These are phyloP conservation scores for Globisporangium camurandrum DNA, from an alignment of 352 stramenopile genomes.

Conservation along the genomic window DNA sequence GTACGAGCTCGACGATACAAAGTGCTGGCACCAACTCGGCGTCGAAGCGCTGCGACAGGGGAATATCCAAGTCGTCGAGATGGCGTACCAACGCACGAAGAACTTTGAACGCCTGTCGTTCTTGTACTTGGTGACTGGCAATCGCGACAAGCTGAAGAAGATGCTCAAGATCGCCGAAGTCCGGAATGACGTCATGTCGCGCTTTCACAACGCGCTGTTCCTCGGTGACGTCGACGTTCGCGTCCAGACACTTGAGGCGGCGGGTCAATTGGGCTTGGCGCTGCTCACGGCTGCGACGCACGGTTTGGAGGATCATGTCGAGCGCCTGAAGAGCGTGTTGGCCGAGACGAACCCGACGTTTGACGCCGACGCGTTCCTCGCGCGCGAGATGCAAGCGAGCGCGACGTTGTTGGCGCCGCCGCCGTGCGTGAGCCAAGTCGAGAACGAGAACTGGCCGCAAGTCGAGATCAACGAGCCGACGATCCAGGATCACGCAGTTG, in stretches of 20 bases:
- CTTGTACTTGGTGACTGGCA: conserved; percentile 98
- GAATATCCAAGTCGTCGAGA: conserved; percentile 99
- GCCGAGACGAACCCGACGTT: conserved; percentile 86
- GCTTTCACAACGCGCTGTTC: conserved; percentile 98
- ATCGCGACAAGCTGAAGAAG: conserved; percentile 98
- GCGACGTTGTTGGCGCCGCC: conserved; percentile 90
- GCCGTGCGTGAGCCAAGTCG: conserved; percentile 87
- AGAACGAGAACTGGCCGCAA: conserved; percentile 97
- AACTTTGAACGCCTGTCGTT: conserved; percentile 99
- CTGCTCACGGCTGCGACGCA: conserved; percentile 96
- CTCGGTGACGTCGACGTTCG: conserved; percentile 95
- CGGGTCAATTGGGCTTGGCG: conserved; percentile 93
- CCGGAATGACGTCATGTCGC: conserved; percentile 96
- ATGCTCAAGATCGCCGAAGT: conserved; percentile 99
- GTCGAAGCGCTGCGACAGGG: conserved; percentile 96
- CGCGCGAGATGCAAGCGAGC: conserved; percentile 51
- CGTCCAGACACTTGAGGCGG: conserved; percentile 93
- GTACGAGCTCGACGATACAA: conserved; percentile 93
- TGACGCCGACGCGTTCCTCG: conserved; percentile 56
- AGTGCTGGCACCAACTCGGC: conserved; percentile 96
- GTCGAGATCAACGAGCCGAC: conserved; percentile 92
- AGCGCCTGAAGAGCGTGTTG: conserved; percentile 88
- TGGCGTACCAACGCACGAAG: conserved; percentile 99
- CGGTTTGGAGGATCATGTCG: conserved; percentile 91
- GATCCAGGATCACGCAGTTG: conserved; percentile 76